phyloP scores from a whole-genome alignment of 2,329 filamentous ascomycete species.

The Colletotrichum tanaceti region DNA sequence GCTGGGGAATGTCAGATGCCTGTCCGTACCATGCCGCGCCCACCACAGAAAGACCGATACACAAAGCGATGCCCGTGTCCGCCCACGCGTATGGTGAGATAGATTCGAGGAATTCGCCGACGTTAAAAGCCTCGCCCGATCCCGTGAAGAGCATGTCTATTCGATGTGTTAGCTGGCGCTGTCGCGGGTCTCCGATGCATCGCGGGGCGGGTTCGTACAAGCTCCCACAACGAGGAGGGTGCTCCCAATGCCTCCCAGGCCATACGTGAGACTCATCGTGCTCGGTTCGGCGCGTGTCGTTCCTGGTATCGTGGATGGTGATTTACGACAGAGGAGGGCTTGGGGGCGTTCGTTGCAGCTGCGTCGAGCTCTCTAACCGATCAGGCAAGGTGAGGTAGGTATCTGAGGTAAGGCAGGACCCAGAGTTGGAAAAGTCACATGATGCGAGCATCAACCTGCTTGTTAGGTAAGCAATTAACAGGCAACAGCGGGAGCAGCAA shows the following conservation, averaged over 20 bases:
- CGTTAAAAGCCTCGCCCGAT: constrained; percentile 95
- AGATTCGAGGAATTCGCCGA: constrained; percentile 93
- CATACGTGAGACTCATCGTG: constrained; percentile 79
- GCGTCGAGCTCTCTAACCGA: constrained; percentile 38
- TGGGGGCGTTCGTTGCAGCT: constrained; percentile 39
- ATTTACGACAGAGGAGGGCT: constrained; percentile 33
- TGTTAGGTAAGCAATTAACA: constrained; percentile 26
- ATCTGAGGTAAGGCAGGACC: constrained; percentile 35
- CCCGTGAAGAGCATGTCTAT: constrained; percentile 98
- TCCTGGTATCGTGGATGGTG: constrained; percentile 38
- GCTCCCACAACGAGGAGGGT: constrained; percentile 79
- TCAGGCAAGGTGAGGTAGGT: constrained; percentile 33
- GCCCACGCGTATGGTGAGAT: constrained; percentile 97
- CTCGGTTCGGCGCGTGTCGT: constrained; percentile 44
- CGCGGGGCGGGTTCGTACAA: constrained; percentile 69
- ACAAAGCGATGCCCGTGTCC: constrained; percentile 87
- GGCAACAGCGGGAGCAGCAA: constrained; percentile 9
- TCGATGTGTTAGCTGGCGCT: constrained; percentile 40
- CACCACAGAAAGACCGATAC: constrained; percentile 95
- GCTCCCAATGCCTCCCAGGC: constrained; percentile 73
- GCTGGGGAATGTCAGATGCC: constrained; percentile 5
- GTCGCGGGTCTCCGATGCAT: constrained; percentile 26
- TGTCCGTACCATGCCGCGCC: constrained; percentile 89
- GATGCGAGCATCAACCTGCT: constrained; percentile 42
- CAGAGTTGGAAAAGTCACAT: constrained; percentile 53